Evolutionary conservation across 768 basidiomycete genomes (phyloP), one percentile per base, ranked within the genome.

Genomic region (Tricholoma hemisulphureum): DNA sequence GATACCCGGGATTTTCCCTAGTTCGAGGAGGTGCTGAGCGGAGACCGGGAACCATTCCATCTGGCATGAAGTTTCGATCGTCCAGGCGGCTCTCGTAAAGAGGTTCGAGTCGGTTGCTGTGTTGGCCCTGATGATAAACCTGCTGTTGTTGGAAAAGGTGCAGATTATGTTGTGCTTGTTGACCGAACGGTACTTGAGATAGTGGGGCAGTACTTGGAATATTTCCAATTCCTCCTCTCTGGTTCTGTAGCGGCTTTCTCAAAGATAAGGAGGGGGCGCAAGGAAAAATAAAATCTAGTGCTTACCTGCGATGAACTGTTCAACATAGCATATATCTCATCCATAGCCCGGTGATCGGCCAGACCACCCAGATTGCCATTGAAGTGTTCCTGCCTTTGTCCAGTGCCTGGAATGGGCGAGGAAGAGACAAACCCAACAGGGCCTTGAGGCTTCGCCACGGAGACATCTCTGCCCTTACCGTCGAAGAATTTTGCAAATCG

Each of bases 401-500:
- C 68, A 20, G 37, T 24, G 11, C 58, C 57, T 43, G 73, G 76
- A 53, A 67, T 71, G n/a, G 81, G 75, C 28, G 83, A 82, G 24
- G 79, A 72, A 45, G 83, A 75, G 39, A 72, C 67, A 41, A 78
- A 72, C 18, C 75, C 74, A 29, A 71, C 71, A 6, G 72, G 69
- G 9, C 71, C 70, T 35, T 75, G 71, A 24, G 73, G 62, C 58
- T 83, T 83, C 14, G 73, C 64, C 29, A 72, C 61, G 35, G 71
- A 59, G 18, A 65, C 65, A 13, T 86, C 85, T 60, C 79, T 80
- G 23, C 74, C 71, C 69, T 89, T 91, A n/a, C 81, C 81, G 63
- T 93, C 91, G 61, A 93, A 93, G 71, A 92, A 91, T 68, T 92
- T 93, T 29, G 90, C 91, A 69, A 93, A 89, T 34, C 91, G 85